Conservation (phyloP, 371 early-diverging fungal species). For the Mortierella sp. region DNA sequence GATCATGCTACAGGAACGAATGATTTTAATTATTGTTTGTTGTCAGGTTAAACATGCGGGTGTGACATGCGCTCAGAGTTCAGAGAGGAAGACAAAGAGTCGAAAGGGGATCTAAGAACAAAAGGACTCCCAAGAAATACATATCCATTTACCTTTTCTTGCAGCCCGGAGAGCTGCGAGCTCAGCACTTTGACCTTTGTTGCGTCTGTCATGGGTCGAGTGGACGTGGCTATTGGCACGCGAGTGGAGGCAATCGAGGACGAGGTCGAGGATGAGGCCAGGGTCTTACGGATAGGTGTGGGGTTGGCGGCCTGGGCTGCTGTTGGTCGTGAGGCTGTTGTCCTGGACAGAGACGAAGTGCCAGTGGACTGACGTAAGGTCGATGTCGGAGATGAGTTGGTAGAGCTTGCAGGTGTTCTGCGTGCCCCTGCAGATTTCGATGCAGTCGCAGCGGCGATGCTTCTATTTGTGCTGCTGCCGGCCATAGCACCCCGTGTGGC, state of each 20-base stretch:
- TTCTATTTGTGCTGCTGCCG: slow-evolving; percentile 3
- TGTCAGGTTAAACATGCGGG: neutral
- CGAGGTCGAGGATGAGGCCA: slow-evolving; percentile 11
- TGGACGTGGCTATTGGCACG: neutral
- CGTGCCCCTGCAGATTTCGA: slow-evolving; percentile 14
- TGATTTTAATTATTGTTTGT: neutral
- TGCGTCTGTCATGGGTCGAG: slow-evolving; percentile 44
- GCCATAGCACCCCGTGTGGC: slow-evolving; percentile 7
- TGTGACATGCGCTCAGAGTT: too few relatives aligned
- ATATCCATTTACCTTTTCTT: slow-evolving; percentile 42
- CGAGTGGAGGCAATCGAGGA: slow-evolving; percentile 7
- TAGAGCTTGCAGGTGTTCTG: slow-evolving; percentile 15
- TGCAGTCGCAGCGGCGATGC: neutral
- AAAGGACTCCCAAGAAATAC: too few relatives aligned
- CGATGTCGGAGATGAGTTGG: slow-evolving; percentile 27
- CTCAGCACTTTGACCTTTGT: slow-evolving; percentile 44
- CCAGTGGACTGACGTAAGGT: slow-evolving; percentile 18
- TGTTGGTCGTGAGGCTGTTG: slow-evolving; percentile 14
- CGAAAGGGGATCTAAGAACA: slow-evolving; percentile 1
- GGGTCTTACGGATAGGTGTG: slow-evolving; percentile 19
- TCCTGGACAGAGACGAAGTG: slow-evolving; percentile 7
- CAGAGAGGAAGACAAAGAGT: neutral
- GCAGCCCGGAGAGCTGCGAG: slow-evolving; percentile 41
- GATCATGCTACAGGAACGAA: slow-evolving; percentile 38
- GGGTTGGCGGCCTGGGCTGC: slow-evolving; percentile 22